Evolutionary conservation across 2,329 filamentous ascomycete genomes (phyloP).

Genomic region (Aureobasidium subglaciale): DNA sequence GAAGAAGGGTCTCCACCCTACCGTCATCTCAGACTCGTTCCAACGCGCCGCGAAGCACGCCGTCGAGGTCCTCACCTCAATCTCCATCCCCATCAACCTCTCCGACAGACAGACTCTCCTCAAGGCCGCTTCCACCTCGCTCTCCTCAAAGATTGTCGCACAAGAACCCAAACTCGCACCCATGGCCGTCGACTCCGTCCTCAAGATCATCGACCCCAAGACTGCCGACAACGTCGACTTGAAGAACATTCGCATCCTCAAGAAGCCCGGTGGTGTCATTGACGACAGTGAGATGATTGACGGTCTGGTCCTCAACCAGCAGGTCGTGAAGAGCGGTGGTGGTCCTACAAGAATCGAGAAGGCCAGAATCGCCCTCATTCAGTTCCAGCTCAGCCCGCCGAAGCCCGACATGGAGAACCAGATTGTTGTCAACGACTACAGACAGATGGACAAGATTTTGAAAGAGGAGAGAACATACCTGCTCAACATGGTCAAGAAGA

Average conservation of each 20-base stretch:
- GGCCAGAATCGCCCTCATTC: conserved; percentile 91
- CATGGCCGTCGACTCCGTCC: conserved; percentile 95
- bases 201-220: conserved; percentile 91
- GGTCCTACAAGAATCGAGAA: conserved; percentile 93
- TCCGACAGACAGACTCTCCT: conserved; percentile 82
- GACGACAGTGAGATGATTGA: conserved; percentile 98
- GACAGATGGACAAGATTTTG: conserved; percentile 99
- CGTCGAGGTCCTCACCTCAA: conserved; percentile 83
- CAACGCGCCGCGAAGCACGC: conserved; percentile 86
- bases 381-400: conserved; percentile 96
- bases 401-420: conserved; percentile 99
- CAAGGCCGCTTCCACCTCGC: conserved; percentile 92
- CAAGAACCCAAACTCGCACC: conserved; percentile 95
- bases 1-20: conserved; percentile 89
- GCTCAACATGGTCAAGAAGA: conserved; percentile 99
- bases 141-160: conserved; percentile 97
- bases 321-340: conserved; percentile 86
- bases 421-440: conserved; percentile 97
- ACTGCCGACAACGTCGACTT: conserved; percentile 95
- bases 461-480: conserved; percentile 98
- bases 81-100: conserved; percentile 89
- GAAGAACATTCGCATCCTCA: conserved; percentile 92
- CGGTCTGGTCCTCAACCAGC: conserved; percentile 84
- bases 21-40: conserved; percentile 95
- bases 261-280: conserved; percentile 96